Conservation (phyloP, 495 filamentous ascomycete species). For the Daldinia caldariorum region DNA sequence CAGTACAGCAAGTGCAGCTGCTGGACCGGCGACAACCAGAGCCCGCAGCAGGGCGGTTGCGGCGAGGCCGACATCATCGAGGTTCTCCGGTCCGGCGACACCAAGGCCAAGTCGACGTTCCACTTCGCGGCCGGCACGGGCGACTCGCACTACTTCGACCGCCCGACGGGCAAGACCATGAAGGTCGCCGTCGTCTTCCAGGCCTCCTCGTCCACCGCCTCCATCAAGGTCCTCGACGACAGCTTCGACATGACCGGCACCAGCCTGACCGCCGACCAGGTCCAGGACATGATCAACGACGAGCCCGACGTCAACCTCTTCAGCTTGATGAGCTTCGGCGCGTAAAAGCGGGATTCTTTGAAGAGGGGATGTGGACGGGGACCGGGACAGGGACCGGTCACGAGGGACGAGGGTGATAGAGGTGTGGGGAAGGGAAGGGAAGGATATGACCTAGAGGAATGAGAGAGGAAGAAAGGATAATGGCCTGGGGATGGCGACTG, state of each 20-base stretch:
- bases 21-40: constrained; percentile 60
- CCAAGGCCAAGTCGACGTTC: constrained; percentile 65
- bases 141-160: constrained; percentile 69
- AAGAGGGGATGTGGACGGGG: not conserved
- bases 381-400: not conserved
- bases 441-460: not conserved
- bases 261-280: constrained; percentile 47
- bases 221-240: constrained; percentile 51
- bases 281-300: constrained; percentile 46
- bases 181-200: constrained; percentile 70
- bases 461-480: not conserved
- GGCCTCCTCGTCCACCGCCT: constrained; percentile 40
- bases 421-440: constrained; percentile 6
- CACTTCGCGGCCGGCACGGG: constrained; percentile 67
- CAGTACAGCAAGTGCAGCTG: constrained; percentile 76
- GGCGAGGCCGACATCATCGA: constrained; percentile 80
- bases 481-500: constrained; percentile 15
- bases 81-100: constrained; percentile 62
- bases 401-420: constrained; percentile 6
- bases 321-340: constrained; percentile 43
- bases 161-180: constrained; percentile 63
- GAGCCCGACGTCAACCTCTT: constrained; percentile 39
- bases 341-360: constrained; percentile 4
- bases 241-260: constrained; percentile 44
- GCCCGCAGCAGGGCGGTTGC: constrained; percentile 59